A percentile compares a stretch with the other conserved stretches of the same genome.
phyloP scores from a whole-genome alignment of 202 grass and related monocot genomes.

The Brachypodium distachyon region DNA sequence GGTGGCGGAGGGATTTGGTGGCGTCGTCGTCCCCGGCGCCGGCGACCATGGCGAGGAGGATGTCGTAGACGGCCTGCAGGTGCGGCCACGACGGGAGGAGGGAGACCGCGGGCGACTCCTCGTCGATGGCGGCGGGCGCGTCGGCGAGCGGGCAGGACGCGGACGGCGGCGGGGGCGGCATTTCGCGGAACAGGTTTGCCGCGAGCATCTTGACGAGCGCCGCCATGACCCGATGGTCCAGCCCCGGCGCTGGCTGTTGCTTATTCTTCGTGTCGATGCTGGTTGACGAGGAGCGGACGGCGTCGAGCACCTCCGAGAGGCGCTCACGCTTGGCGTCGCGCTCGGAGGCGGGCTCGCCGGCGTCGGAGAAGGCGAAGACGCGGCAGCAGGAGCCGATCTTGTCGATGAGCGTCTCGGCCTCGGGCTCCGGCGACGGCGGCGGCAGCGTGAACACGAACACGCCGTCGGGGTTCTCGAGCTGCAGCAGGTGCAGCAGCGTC shows the following conservation, averaged over 20 bases:
- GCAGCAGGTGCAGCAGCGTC: conserved; percentile 64
- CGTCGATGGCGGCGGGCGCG: conserved; percentile 21
- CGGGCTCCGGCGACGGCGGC: conserved; percentile 37
- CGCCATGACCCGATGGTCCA: conserved; percentile 39
- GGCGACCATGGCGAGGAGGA: conserved; percentile 40
- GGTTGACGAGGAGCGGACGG: conserved; percentile 20
- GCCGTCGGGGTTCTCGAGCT: conserved; percentile 36
- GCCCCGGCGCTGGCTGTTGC: background rate
- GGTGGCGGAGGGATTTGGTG: conserved; percentile 30
- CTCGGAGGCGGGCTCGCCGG: background rate
- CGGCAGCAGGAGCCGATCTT: conserved; percentile 44
- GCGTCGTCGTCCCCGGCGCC: too few species aligned
- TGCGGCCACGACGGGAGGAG: conserved; percentile 58
- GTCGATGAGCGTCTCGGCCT: conserved; percentile 42
- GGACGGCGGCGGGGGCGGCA: conserved; percentile 45
- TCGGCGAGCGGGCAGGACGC: conserved; percentile 13
- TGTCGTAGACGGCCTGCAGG: conserved; percentile 50
- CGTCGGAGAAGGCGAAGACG: conserved; percentile 58
- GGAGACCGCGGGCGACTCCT: conserved; percentile 7
- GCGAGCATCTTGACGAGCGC: conserved; percentile 50
- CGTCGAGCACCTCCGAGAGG: conserved; percentile 44
- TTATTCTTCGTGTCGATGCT: too few species aligned
- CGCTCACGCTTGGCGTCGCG: too few species aligned
- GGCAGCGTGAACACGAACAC: conserved; percentile 10
- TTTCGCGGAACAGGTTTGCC: conserved; percentile 59